Conservation (phyloP, 73 alveolate species). For the Paramecium bursaria region DNA sequence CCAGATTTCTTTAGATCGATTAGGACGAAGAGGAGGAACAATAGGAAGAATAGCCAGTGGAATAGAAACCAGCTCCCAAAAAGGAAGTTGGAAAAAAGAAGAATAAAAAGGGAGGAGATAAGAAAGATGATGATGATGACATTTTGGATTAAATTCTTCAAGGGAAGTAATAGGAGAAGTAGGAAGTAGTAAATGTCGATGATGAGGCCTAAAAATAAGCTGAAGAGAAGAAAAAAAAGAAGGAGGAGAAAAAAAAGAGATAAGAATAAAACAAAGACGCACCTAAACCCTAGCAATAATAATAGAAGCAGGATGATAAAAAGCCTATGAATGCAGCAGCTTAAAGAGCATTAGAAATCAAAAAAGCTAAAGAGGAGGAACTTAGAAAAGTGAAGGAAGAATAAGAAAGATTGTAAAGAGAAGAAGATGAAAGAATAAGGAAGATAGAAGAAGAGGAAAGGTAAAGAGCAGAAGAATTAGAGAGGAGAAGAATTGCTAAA, state of each 20-base stretch:
- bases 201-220: slow-evolving; percentile 69
- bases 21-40: slow-evolving; percentile 71
- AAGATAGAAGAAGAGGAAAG: slow-evolving; percentile 78
- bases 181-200: slow-evolving; percentile 74
- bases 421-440: slow-evolving; percentile 66
- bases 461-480: slow-evolving; percentile 79
- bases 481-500: slow-evolving; percentile 67
- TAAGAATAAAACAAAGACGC: slow-evolving; percentile 51
- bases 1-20: background rate
- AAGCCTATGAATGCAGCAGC: slow-evolving; percentile 68
- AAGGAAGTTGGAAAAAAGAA: slow-evolving; percentile 73
- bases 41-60: slow-evolving; percentile 76
- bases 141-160: slow-evolving; percentile 74
- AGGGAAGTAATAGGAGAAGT: slow-evolving; percentile 64
- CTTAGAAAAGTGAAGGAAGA: slow-evolving; percentile 67
- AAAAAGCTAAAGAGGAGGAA: slow-evolving; percentile 69
- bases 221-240: slow-evolving; percentile 71
- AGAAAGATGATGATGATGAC: slow-evolving; percentile 80
- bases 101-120: slow-evolving; percentile 56
- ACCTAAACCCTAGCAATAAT: slow-evolving; percentile 68
- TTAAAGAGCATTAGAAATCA: slow-evolving; percentile 68
- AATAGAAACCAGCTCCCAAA: slow-evolving; percentile 71
- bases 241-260: slow-evolving; percentile 73
- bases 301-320: slow-evolving; percentile 76
- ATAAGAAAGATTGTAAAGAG: slow-evolving; percentile 67